Evolutionary conservation across 495 filamentous ascomycete genomes (phyloP).

Genomic region (Penicillium subrubescens): DNA sequence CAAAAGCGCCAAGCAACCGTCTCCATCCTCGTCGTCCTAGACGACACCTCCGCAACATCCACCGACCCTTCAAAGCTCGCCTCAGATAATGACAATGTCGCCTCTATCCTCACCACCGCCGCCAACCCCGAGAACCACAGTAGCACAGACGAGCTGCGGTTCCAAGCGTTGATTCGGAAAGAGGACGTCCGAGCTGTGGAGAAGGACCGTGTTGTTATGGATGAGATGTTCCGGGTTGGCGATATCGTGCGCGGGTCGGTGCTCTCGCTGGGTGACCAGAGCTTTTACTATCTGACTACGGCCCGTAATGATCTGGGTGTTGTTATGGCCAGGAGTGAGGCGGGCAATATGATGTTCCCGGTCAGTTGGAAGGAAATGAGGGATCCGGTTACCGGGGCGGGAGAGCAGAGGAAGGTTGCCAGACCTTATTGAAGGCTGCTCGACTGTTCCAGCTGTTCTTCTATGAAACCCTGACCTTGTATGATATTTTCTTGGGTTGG

Average conservation of each 20-base stretch:
- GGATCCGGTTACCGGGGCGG: conserved; percentile 75
- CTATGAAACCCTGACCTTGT: not conserved
- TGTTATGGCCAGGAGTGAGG: conserved; percentile 88
- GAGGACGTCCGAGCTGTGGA: conserved; percentile 95
- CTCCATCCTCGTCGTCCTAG: conserved; percentile 76
- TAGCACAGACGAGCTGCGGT: conserved; percentile 51
- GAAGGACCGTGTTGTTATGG: conserved; percentile 89
- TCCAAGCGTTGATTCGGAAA: conserved; percentile 59
- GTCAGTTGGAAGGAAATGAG: conserved; percentile 93
- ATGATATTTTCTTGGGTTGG: not conserved
- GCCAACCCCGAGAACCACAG: conserved; percentile 50
- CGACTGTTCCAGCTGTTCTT: not conserved
- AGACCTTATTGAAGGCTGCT: conserved; percentile 72
- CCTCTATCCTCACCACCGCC: conserved; percentile 45
- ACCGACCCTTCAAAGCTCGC: conserved; percentile 40
- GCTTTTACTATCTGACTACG: conserved; percentile 89
- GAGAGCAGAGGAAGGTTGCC: conserved; percentile 88
- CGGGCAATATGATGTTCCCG: conserved; percentile 86
- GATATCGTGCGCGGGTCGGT: conserved; percentile 91
- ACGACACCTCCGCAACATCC: conserved; percentile 40
- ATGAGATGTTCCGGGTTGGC: conserved; percentile 88
- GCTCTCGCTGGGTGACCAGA: conserved; percentile 89
- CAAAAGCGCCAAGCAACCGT: conserved; percentile 79
- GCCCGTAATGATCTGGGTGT: conserved; percentile 90
- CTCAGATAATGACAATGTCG: conserved; percentile 54